Conservation (phyloP, 176 grass and related monocot species). For the Cocos nucifera region DNA sequence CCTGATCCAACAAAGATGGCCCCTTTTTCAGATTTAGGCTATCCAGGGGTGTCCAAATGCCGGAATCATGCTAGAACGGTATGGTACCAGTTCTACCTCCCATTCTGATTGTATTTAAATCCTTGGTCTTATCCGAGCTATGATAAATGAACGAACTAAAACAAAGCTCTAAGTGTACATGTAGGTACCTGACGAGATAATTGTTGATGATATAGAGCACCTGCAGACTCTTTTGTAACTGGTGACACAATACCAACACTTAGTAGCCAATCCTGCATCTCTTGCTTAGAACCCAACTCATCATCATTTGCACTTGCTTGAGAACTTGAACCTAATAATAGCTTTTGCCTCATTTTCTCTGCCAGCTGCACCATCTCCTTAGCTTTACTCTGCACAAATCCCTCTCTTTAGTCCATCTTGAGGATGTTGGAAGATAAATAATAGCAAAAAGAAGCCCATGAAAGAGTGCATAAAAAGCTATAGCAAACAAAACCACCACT, state of each 20-base stretch:
- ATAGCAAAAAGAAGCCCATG: too few relatives aligned
- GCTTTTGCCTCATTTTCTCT: conserved; percentile 89
- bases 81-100: too few relatives aligned
- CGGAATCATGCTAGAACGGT: too few relatives aligned
- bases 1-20: too few relatives aligned
- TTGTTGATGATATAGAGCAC: conserved; percentile 94
- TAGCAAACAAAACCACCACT: too few relatives aligned
- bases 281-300: conserved; percentile 94
- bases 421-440: not conserved
- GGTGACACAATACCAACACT: conserved; percentile 85
- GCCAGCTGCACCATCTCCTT: conserved; percentile 99
- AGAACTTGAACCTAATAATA: conserved; percentile 46
- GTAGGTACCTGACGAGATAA: conserved; percentile 67
- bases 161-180: not conserved
- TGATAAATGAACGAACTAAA: too few relatives aligned
- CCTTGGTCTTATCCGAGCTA: too few relatives aligned
- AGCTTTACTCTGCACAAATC: conserved; percentile 69
- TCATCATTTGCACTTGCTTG: conserved; percentile 73
- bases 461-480: too few relatives aligned
- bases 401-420: conserved; percentile 6
- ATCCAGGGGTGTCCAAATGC: too few relatives aligned
- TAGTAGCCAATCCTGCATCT: conserved; percentile 97
- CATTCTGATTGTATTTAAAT: too few relatives aligned
- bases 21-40: too few relatives aligned
- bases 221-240: conserved; percentile 96